A percentile compares a stretch with the other conserved stretches of the same genome.
phyloP scores from a whole-genome alignment of 2,329 filamentous ascomycete species.

The Pseudodiploospora longispora region DNA sequence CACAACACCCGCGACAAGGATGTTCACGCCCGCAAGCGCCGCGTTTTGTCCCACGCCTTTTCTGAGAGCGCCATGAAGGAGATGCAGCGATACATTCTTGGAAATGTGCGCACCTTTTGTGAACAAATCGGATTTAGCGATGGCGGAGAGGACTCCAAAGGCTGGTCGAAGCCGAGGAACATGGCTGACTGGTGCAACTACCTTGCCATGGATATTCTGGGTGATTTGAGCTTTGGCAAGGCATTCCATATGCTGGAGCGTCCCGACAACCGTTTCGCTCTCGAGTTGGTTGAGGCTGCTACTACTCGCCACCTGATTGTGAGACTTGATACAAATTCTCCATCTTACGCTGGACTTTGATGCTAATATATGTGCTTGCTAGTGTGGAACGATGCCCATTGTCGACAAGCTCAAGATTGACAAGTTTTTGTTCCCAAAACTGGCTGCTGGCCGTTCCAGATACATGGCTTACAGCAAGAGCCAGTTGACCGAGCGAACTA shows the following conservation, averaged over 20 bases:
- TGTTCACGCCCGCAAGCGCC: constrained; percentile 61
- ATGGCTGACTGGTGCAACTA: constrained; percentile 58
- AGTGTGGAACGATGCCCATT: constrained; percentile 66
- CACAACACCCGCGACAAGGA: constrained; percentile 64
- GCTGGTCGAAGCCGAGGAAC: constrained; percentile 51
- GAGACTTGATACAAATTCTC: constrained; percentile 17
- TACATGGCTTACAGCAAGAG: constrained; percentile 65
- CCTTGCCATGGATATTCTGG: constrained; percentile 55
- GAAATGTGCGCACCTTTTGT: constrained; percentile 60
- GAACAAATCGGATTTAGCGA: constrained; percentile 41
- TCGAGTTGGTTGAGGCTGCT: constrained; percentile 58
- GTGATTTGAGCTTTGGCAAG: constrained; percentile 54
- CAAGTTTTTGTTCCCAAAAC: constrained; percentile 57
- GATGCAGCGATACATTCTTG: constrained; percentile 59
- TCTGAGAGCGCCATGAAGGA: constrained; percentile 57
- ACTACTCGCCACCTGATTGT: constrained; percentile 63
- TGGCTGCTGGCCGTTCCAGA: constrained; percentile 57
- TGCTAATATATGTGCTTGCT: not conserved
- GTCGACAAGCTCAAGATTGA: constrained; percentile 59
- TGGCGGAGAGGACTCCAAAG: constrained; percentile 38
- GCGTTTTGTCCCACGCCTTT: constrained; percentile 66
- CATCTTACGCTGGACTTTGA: too few species aligned
- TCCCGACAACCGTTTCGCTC: constrained; percentile 55
- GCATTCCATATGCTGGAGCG: constrained; percentile 54
- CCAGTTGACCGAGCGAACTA: constrained; percentile 59